phyloP scores from a whole-genome alignment of 192 early-diverging fungal species.

The Cetraspora pellucida region DNA sequence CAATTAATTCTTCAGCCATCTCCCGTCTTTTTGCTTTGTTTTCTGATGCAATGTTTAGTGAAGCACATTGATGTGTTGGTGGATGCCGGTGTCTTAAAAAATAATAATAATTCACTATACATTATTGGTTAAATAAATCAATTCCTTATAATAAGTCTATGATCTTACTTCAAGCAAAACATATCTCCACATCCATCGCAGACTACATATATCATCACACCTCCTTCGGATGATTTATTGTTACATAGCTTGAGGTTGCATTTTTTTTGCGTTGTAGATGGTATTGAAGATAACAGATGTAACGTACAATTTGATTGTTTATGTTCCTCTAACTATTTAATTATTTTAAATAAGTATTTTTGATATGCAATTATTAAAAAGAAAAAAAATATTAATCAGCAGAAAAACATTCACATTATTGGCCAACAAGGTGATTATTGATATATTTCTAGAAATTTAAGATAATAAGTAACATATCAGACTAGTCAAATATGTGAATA shows the following conservation, averaged over 20 bases:
- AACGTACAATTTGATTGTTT: conserved; percentile 31
- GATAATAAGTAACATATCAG: too few species aligned
- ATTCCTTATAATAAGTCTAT: not conserved
- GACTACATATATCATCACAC: conserved; percentile 30
- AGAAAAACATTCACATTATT: not conserved
- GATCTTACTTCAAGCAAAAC: conserved; percentile 40
- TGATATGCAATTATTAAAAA: not conserved
- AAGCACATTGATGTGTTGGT: conserved; percentile 32
- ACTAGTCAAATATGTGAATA: too few species aligned
- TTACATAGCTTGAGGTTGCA: conserved; percentile 32
- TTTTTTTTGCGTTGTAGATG: not conserved
- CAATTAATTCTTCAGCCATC: conserved; percentile 31
- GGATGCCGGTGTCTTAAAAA: conserved; percentile 38
- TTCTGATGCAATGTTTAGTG: conserved; percentile 19
- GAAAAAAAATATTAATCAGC: not conserved
- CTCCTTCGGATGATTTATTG: conserved; percentile 5
- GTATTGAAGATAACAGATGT: conserved; percentile 20
- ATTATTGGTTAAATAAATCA: not conserved
- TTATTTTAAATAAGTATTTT: not conserved
- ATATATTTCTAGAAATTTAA: too few species aligned
- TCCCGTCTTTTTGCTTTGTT: conserved; percentile 33
- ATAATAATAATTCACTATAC: not conserved
- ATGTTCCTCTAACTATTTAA: conserved; percentile 35
- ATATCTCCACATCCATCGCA: conserved; percentile 36
- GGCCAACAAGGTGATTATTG: too few species aligned